A percentile compares a stretch with the other conserved stretches of the same genome.
These are phyloP conservation scores for Zea luxurians DNA, from an alignment of 176 grass and related monocot genomes.

Conservation along the genomic window DNA sequence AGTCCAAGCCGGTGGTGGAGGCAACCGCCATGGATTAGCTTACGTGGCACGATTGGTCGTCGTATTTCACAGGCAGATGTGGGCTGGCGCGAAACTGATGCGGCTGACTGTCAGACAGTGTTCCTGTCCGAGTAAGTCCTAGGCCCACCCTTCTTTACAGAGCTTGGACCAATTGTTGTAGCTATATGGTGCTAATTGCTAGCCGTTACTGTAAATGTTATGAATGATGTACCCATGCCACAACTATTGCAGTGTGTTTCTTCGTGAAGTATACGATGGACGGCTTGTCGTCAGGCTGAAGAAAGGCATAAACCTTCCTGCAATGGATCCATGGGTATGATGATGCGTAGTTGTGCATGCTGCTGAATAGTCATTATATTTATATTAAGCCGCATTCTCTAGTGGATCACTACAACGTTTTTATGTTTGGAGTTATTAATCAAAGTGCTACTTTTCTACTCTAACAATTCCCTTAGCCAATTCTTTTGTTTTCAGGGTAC, in stretches of 20 bases:
- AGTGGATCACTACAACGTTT: constrained; percentile 18
- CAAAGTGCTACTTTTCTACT: neutral
- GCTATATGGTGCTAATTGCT: neutral
- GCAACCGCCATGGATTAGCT: constrained; percentile 16
- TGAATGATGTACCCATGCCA: neutral
- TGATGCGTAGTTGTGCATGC: neutral
- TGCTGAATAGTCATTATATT: constrained; percentile 11
- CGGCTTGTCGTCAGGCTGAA: constrained; percentile 69
- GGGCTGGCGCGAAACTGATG: constrained; percentile 85
- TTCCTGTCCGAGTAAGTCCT: constrained; percentile 80
- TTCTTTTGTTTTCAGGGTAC: constrained; percentile 66
- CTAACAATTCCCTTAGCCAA: neutral
- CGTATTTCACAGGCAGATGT: constrained; percentile 48
- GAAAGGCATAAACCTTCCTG: constrained; percentile 79
- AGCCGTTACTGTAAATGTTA: neutral
- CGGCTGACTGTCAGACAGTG: constrained; percentile 77
- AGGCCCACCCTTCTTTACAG: neutral
- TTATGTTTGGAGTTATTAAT: neutral
- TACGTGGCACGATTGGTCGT: constrained; percentile 14
- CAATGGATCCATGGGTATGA: constrained; percentile 92
- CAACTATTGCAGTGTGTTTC: constrained; percentile 65
- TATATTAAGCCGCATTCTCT: neutral
- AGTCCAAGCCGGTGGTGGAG: neutral
- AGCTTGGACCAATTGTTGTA: neutral
- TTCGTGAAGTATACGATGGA: constrained; percentile 87